Conservation (phyloP, 352 stramenopile species). For the Phytopythium helicoides region DNA sequence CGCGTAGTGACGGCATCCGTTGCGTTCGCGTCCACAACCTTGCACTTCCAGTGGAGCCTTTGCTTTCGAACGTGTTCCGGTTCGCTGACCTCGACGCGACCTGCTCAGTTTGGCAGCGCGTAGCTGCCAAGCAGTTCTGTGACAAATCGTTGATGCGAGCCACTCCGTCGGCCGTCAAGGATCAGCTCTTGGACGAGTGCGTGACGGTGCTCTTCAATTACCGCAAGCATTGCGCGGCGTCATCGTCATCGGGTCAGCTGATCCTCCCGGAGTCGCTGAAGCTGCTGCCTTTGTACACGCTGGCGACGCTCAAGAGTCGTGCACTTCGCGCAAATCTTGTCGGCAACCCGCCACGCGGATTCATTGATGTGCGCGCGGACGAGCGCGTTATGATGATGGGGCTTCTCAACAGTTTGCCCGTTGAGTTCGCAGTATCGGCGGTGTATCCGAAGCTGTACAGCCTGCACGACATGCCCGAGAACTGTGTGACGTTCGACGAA, state of each 20-base stretch:
- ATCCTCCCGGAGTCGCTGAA: conserved; percentile 92
- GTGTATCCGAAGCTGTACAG: conserved; percentile 89
- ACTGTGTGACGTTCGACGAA: conserved; percentile 77
- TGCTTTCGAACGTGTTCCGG: conserved; percentile 87
- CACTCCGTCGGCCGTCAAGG: conserved; percentile 71
- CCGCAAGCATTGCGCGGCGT: conserved; percentile 89
- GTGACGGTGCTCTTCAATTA: conserved; percentile 90
- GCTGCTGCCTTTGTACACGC: conserved; percentile 87
- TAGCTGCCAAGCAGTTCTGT: conserved; percentile 73
- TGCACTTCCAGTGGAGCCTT: conserved; percentile 65
- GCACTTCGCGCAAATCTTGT: conserved; percentile 83
- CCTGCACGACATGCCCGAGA: conserved; percentile 81
- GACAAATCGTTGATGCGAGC: conserved; percentile 80
- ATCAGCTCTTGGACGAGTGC: conserved; percentile 82
- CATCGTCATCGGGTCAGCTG: conserved; percentile 87
- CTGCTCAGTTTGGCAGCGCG: conserved; percentile 82
- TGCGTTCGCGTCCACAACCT: conserved; percentile 92
- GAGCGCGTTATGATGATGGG: conserved; percentile 88
- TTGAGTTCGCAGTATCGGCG: conserved; percentile 82
- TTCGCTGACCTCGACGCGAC: conserved; percentile 87
- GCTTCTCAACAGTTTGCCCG: conserved; percentile 69
- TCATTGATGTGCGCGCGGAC: conserved; percentile 84
- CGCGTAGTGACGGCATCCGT: conserved; percentile 74
- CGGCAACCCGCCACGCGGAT: conserved; percentile 71
- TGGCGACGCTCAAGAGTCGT: conserved; percentile 85